Base-by-base conservation (phyloP, 1,139 yeast genomes). In the Saccharomyces hybrid region DNA sequence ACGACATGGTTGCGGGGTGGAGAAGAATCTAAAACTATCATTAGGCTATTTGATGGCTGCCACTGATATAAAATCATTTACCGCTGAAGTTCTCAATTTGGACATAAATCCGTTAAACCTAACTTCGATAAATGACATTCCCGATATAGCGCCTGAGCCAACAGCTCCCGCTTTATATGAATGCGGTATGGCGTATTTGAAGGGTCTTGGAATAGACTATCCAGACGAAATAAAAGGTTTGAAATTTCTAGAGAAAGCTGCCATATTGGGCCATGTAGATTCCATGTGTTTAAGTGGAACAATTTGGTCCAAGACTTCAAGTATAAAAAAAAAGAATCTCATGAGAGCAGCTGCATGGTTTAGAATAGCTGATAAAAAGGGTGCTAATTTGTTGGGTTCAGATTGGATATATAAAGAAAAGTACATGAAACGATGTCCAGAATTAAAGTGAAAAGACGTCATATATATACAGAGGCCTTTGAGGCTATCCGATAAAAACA, bases 351-450 rank as follows among this genome's bases (percentile, higher is more conserved):
- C 95, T 2, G 81, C 83, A 11, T 83, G 91, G 82, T 79, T 83
- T 58, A 74, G 95, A 52, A 71, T 82, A 47, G 86, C 89, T 26
- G 91, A 83, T 53, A 73, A 78, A 14, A 77, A 79, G 61, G 95
- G 93, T 1, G 80, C 80, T 24, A 80, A 77, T 61, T 73, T 84
- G 58, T 80, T 84, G 41, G 91, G 91, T 1, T 84, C 86, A 58
- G 81, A 84, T 56, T 87, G 95, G 95, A 85, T 86, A 48, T 83
- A 85, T 73, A 86, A 85, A 68, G 83, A 81, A 49, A 86, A 86
- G 73, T 86, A 86, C 65, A 69, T 19, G 44, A 38, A 38, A 19
- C 24, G 12, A 38, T 21, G 44, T 9, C 44, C 24, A 12, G 19
- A 38, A 38, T 38, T 19, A 16, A 16, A 38, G 44, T 6, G 5